Evolutionary conservation across 139 green algal genomes (phyloP).

Genomic region (Chlamydomonas sp.): DNA sequence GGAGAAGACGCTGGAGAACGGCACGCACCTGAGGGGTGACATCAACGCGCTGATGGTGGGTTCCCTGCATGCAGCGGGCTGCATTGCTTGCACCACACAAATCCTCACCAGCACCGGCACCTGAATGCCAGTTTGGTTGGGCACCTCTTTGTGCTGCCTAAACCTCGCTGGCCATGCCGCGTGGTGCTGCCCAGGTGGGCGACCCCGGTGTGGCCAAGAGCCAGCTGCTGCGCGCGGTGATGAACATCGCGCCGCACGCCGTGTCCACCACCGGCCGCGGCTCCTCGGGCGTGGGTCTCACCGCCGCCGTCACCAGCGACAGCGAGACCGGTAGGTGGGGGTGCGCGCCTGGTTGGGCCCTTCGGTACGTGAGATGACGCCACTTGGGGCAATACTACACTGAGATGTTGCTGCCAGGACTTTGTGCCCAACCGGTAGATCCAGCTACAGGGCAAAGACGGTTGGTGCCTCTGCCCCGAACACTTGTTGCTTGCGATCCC

Average conservation of each 20-base stretch:
- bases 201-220: slow-evolving; percentile 91
- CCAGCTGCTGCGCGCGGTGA: slow-evolving; percentile 95
- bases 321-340: slow-evolving; percentile 45
- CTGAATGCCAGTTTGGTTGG: too few species aligned
- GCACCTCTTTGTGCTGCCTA: too few species aligned
- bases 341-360: neutral
- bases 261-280: slow-evolving; percentile 96
- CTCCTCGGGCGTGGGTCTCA: slow-evolving; percentile 97
- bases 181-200: neutral
- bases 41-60: slow-evolving; percentile 96
- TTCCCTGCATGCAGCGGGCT: neutral
- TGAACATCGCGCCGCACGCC: slow-evolving; percentile 92
- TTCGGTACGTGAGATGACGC: too few species aligned
- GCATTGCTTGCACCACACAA: neutral
- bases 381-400: too few species aligned
- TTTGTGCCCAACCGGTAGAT: too few species aligned
- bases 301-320: slow-evolving; percentile 95
- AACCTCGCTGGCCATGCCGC: too few species aligned
- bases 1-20: slow-evolving; percentile 76
- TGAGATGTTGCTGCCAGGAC: too few species aligned
- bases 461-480: too few species aligned
- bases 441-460: too few species aligned
- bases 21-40: slow-evolving; percentile 95
- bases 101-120: too few species aligned
- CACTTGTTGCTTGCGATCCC: too few species aligned